Conservation (phyloP, 192 early-diverging fungal species). For the Podila horticola region DNA sequence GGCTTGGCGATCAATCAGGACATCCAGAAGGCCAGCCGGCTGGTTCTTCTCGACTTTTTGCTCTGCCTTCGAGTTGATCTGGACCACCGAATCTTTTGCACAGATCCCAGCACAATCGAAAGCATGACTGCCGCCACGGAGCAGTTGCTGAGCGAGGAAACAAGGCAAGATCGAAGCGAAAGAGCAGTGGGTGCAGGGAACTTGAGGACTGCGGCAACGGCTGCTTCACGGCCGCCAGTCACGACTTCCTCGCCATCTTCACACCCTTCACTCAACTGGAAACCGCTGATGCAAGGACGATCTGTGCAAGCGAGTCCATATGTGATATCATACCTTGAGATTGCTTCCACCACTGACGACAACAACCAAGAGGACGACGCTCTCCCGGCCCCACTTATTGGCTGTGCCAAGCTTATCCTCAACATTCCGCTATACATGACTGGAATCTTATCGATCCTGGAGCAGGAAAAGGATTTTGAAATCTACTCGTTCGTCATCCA, state of each 20-base stretch:
- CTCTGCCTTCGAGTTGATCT: slow-evolving; percentile 61
- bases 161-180: slow-evolving; percentile 32
- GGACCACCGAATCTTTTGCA: slow-evolving; percentile 63
- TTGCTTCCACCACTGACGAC: slow-evolving; percentile 31
- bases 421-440: slow-evolving; percentile 66
- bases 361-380: slow-evolving; percentile 12
- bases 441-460: slow-evolving; percentile 66
- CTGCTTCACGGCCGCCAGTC: slow-evolving; percentile 1
- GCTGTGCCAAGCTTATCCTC: slow-evolving; percentile 57
- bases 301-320: slow-evolving; percentile 47
- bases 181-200: background rate
- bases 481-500: slow-evolving; percentile 76
- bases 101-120: slow-evolving; percentile 37
- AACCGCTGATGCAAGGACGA: slow-evolving; percentile 43
- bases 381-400: slow-evolving; percentile 29
- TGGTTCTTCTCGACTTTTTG: slow-evolving; percentile 60
- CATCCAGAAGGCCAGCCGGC: slow-evolving; percentile 53
- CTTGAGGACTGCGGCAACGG: background rate
- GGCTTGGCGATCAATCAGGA: slow-evolving; percentile 49
- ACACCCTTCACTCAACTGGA: slow-evolving; percentile 38
- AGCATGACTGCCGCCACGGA: slow-evolving; percentile 45
- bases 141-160: slow-evolving; percentile 38
- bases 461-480: slow-evolving; percentile 75
- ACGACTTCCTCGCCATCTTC: slow-evolving; percentile 1
- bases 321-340: slow-evolving; percentile 47